Evolutionary conservation across 2,329 filamentous ascomycete species (phyloP), one percentile per base, ranked within the genome.

Genomic region (Cercospora sesami): DNA sequence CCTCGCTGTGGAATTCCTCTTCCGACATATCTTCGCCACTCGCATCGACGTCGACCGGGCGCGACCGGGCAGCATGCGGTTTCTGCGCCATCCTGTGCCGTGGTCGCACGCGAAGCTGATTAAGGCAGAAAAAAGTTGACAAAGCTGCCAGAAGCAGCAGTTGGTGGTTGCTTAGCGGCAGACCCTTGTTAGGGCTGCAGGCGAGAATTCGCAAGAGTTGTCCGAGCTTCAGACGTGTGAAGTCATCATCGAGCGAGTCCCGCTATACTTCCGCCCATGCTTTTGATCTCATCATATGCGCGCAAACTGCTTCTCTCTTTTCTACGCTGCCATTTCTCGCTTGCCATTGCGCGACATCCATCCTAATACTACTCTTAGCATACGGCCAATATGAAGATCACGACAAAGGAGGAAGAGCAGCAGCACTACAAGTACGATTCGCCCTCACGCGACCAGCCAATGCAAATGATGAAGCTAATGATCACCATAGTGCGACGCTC

Each of bases 401-500:
- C 98, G 79, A 96, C 91, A 75, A 93, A 94, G 80, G 93, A 97
- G 87, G 92, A 97, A 83, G 94, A 97, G 83, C 80, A 85, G 69
- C 91, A 87, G 64, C 94, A 97, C 86, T 97, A 96, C 87, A 83
- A 85, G 87, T 89, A 81, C 61, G 82, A 73, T 18, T 4, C 30
- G 48, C 28, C 10, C 42, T 31, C 64, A 67, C 65, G 58, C 64
- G 67, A 64, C 26, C 62, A 59, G 28, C 48, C 21, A 33, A 51
- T 26, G 59, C 33, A 23, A 42, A 66, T 8, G 26, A 33, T 16
- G 45, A 63, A 48, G 60, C 70, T 70, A 63, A 70, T 45, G n/a
- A 51, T 36, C 12, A 66, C 74, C 62, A 74, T 69, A 87, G 86
- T 79, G 84, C 86, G 68, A 95, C 96, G 69, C 78, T 98, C 73